Percentiles rank a stretch among this genome's conserved stretches.
phyloP scores from a whole-genome alignment of 805 yeast genomes.

The Cyberlindnera bimundalis region DNA sequence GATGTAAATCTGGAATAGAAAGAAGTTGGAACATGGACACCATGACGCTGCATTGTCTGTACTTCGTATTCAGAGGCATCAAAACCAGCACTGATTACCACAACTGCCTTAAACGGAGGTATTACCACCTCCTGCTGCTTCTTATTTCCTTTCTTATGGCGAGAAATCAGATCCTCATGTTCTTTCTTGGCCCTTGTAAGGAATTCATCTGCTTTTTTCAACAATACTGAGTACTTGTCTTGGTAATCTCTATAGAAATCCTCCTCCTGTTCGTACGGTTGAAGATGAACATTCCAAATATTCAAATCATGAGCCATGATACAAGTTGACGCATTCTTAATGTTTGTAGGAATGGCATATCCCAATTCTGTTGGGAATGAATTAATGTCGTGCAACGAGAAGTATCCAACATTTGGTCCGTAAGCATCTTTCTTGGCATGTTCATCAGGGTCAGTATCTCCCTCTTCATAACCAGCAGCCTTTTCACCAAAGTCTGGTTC shows the following conservation, averaged over 20 bases:
- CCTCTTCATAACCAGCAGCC: conserved; percentile 25
- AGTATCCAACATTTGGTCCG: conserved; percentile 70
- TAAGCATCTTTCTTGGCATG: conserved; percentile 36
- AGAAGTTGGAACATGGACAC: conserved; percentile 75
- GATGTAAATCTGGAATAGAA: conserved; percentile 70
- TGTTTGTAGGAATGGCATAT: conserved; percentile 65
- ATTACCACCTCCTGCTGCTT: conserved; percentile 6
- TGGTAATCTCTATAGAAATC: conserved; percentile 65
- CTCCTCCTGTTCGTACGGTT: conserved; percentile 57
- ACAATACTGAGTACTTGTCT: conserved; percentile 54
- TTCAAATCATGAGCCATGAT: conserved; percentile 71
- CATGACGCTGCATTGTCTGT: conserved; percentile 82
- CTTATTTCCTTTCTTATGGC: conserved; percentile 2
- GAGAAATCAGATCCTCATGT: conserved; percentile 30
- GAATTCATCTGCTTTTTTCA: conserved; percentile 65
- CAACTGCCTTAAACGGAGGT: conserved; percentile 48
- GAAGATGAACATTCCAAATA: conserved; percentile 81
- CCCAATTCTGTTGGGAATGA: conserved; percentile 84
- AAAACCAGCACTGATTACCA: conserved; percentile 82
- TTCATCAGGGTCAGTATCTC: conserved; percentile 36
- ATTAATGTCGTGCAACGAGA: conserved; percentile 80
- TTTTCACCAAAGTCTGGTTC: conserved; percentile 43
- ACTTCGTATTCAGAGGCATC: conserved; percentile 84
- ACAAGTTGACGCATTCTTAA: conserved; percentile 77
- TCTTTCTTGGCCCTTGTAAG: conserved; percentile 46